Evolutionary conservation across 148 eudicot species (phyloP).

Genomic region (Fallopia convolvulus): DNA sequence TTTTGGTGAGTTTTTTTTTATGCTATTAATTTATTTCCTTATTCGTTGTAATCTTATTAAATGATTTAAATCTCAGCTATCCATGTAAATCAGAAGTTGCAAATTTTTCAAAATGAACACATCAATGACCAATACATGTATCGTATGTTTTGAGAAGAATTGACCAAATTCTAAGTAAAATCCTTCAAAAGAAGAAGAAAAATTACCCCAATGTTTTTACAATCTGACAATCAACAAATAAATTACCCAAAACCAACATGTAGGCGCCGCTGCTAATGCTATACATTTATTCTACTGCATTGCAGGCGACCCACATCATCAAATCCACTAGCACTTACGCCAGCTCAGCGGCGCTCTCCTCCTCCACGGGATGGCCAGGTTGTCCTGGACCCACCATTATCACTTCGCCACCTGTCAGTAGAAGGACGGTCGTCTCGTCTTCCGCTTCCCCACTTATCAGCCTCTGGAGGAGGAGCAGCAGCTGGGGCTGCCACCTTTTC

Average conservation of each 20-base stretch:
- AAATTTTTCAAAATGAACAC: no score
- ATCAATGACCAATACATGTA: no score
- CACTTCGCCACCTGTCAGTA: conserved; percentile 47
- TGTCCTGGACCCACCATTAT: conserved; percentile 23
- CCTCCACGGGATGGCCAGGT: conserved; percentile 37
- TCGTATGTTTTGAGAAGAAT: background rate
- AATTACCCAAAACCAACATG: background rate
- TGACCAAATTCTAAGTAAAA: no score
- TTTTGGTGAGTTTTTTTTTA: no score
- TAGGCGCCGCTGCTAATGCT: background rate
- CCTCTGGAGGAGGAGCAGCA: conserved; percentile 39
- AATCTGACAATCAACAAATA: background rate
- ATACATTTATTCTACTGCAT: background rate
- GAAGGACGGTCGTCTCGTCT: conserved; percentile 31
- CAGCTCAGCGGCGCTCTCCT: background rate
- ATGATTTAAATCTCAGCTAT: no score
- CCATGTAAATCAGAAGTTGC: no score
- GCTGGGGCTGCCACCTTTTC: conserved; percentile 13
- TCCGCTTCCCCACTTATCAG: conserved; percentile 44
- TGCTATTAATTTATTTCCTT: no score
- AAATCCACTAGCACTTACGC: background rate
- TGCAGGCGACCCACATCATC: background rate
- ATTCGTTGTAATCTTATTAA: no score
- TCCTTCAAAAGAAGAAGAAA: background rate
- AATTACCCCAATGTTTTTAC: background rate